These are phyloP conservation scores for Cyathus pygmaeus DNA, from an alignment of 1,284 basidiomycete species.

Conservation along the genomic window DNA sequence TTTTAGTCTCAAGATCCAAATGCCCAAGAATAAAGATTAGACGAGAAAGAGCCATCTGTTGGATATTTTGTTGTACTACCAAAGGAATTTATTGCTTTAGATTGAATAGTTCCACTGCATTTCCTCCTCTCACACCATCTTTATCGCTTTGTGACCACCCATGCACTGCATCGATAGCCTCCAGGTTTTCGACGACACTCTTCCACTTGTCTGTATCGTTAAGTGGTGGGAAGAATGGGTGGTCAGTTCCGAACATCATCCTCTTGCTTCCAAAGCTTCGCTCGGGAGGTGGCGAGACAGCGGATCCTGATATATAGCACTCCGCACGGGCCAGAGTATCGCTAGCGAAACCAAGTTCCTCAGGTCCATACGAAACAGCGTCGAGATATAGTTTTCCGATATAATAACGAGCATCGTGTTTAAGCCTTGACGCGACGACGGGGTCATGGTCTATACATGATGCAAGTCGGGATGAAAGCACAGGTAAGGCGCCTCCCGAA, in stretches of 20 bases:
- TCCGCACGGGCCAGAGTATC: constrained; percentile 72
- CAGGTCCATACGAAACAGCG: constrained; percentile 85
- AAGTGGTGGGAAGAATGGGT: constrained; percentile 90
- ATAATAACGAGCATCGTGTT: constrained; percentile 86
- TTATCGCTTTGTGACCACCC: constrained; percentile 72
- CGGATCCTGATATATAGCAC: constrained; percentile 56
- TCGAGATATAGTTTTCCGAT: constrained; percentile 84
- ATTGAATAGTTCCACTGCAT: constrained; percentile 77
- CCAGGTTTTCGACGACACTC: constrained; percentile 84
- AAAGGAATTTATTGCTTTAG: constrained; percentile 34
- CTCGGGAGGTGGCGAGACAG: constrained; percentile 38
- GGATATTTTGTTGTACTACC: too few species aligned
- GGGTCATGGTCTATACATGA: constrained; percentile 89
- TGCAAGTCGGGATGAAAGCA: constrained; percentile 82
- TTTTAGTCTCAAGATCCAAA: constrained; percentile 93
- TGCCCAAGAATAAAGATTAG: constrained; percentile 46
- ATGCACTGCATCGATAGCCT: constrained; percentile 74
- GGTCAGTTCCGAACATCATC: constrained; percentile 88
- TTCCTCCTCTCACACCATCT: constrained; percentile 72
- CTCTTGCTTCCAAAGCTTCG: constrained; percentile 60
- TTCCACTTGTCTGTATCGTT: constrained; percentile 76
- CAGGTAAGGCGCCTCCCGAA: constrained; percentile 84
- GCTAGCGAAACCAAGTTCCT: constrained; percentile 82
- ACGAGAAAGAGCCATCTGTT: neutral
- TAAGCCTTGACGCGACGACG: constrained; percentile 73